Evolutionary conservation across 2,329 filamentous ascomycete species (phyloP).

Genomic region (Xylaria sp.): DNA sequence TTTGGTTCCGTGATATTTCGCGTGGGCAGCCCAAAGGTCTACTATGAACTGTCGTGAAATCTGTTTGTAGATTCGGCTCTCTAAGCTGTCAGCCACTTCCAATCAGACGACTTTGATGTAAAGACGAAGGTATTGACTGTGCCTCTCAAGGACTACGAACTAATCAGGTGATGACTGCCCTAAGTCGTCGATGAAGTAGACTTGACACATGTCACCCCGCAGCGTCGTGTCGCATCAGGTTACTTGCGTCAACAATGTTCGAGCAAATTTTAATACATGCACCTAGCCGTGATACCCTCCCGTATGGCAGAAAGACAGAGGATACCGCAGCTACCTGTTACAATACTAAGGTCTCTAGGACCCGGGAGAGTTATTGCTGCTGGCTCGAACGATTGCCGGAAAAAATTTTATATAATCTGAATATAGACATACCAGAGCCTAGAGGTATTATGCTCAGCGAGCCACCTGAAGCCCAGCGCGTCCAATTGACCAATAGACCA

Average conservation of each 20-base stretch:
- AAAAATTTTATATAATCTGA: too few relatives aligned
- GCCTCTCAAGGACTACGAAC: not conserved
- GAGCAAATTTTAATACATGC: not conserved
- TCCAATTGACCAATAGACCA: not conserved
- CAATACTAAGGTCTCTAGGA: too few relatives aligned
- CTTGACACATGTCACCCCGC: not conserved
- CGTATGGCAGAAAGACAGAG: too few relatives aligned
- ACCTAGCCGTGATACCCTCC: not conserved
- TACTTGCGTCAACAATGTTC: not conserved
- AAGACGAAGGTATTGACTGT: too few relatives aligned
- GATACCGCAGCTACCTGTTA: too few relatives aligned
- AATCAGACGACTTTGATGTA: too few relatives aligned
- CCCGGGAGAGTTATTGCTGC: too few relatives aligned
- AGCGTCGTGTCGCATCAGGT: not conserved
- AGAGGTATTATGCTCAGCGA: not conserved
- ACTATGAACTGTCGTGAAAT: too few relatives aligned
- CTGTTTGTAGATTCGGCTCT: too few relatives aligned
- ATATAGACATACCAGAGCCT: not conserved
- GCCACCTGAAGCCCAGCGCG: not conserved
- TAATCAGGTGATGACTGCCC: not conserved
- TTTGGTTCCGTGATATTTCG: not conserved
- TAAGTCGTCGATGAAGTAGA: not conserved
- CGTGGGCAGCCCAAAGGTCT: too few relatives aligned
- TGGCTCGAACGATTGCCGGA: too few relatives aligned
- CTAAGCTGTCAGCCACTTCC: too few relatives aligned